Base-by-base conservation (phyloP, 2,329 filamentous ascomycete species). In the Fusarium dimerum region DNA sequence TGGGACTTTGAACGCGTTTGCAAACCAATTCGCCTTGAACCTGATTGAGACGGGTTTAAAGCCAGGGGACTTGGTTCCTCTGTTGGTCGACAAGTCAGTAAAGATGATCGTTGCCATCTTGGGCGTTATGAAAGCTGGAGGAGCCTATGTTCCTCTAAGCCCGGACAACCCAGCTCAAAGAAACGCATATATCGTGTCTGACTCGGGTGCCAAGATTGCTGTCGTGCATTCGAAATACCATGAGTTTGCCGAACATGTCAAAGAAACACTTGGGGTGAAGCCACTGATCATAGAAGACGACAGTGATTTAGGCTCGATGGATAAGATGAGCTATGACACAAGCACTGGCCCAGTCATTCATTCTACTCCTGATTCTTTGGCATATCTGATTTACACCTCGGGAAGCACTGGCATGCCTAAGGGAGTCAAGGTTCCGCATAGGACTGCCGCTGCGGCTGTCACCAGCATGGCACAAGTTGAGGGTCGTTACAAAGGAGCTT, bases 131-230 rank as follows among this genome's bases (percentile, higher is more conserved):
- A 60, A 60, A 15, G 48, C 58, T 9, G 60, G 61, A 2, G 52
- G 43, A 3, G 56, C 61, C 1, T 63, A 61, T 7, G 48, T 63
- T 2, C 60, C 62, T 16, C 41, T 64, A 9, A 63, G 59, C 32
- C 57, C 59, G 3, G 57, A 62, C 1, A 64, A 63, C 12, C 59
- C 57, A 2, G 20, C 12, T 0, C 50, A 58, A 5, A 59, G 62
- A 6, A 63, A 63, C 34, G 42, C 45, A 0, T 61, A 57, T 42
- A 60, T 64, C 8, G 54, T 59, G 12, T 39, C 51, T 18, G 62
- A 64, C 20, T 50, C 53, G 0, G 30, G 30, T 0, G 57, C 61
- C 2, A 57, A 45, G 17, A 41, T 61, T 5, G 20, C 57, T 8
- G 47, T 63, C 20, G 17, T 51, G 18, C 48, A 47, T 4, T 40